Percentiles rank a stretch among this genome's conserved stretches.
Evolutionary conservation across 1,139 yeast genomes (phyloP).

Genomic region (Saccharomyces pastorianus): DNA sequence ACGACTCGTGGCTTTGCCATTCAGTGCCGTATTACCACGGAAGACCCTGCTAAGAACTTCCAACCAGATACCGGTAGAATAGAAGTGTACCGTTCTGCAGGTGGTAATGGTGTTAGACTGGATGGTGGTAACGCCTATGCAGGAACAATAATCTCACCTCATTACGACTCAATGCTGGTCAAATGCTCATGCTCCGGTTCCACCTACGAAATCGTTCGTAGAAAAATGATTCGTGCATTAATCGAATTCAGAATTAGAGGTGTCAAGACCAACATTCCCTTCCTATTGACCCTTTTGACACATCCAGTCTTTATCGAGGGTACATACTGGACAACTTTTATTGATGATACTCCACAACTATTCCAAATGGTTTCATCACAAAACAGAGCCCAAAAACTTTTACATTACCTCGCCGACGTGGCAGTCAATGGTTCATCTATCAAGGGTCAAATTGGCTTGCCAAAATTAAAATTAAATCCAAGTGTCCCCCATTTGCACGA

Average conservation of each 20-base stretch:
- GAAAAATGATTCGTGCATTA: conserved; percentile 92
- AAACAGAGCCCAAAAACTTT: conserved; percentile 88
- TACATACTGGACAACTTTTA: conserved; percentile 94
- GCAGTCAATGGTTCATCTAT: conserved; percentile 91
- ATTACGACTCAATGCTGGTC: conserved; percentile 95
- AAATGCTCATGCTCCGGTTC: conserved; percentile 94
- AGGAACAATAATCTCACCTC: conserved; percentile 92
- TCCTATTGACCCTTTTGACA: conserved; percentile 79
- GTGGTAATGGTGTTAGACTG: conserved; percentile 96
- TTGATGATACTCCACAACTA: conserved; percentile 90
- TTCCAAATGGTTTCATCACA: conserved; percentile 90
- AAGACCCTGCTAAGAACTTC: conserved; percentile 91
- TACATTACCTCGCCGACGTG: conserved; percentile 80
- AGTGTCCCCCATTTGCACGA: conserved; percentile 62
- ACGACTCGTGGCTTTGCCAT: conserved; percentile 95
- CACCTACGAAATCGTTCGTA: conserved; percentile 87
- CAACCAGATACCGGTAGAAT: conserved; percentile 97
- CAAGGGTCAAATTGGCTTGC: conserved; percentile 87
- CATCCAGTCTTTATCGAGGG: conserved; percentile 79
- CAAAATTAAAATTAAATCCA: conserved; percentile 70
- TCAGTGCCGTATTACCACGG: conserved; percentile 97
- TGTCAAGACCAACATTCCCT: conserved; percentile 94
- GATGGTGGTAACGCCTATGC: conserved; percentile 99
- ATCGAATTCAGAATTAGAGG: conserved; percentile 97
- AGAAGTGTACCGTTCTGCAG: conserved; percentile 94